Base-by-base conservation (phyloP, 768 basidiomycete species). In the Macrolepiota fuliginosa region DNA sequence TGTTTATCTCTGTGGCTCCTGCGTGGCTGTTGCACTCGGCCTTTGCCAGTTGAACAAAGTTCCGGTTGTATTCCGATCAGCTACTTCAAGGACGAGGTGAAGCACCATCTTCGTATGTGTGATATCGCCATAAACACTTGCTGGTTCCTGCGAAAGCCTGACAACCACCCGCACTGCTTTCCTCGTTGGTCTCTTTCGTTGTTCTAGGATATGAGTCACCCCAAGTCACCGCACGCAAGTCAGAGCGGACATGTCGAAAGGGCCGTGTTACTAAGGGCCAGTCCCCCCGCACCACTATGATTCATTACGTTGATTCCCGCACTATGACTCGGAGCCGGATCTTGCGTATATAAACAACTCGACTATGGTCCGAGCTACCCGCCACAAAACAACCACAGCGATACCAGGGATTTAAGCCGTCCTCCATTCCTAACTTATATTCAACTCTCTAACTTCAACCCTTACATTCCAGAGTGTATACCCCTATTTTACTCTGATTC, bases 241-340 rank as follows among this genome's bases (percentile, higher is more conserved):
- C 47, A 49, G 12, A 12, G 19, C 22, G 12, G 12, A 49, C 47
- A 49, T 27, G 13, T 22, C 24, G 24, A 49, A 12, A 27, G 4
- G 10, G 12, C 19, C n/a, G 47, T 45, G 42, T 49, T 27, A 49
- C 25, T 27, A 49, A 27, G 19, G 13, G 11, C n/a, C 12, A 13
- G 40, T 13, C 40, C 3, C 11, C 12, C 4, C n/a, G n/a, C 13
- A 22, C 9, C 22, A 27, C 19, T 49, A 49, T 24, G 47, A 27
- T 49, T 24, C 47, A 49, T 49, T 49, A 22, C 47, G 22, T 49
- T 22, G 13, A 4, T 49, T 49, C 47, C 22, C 22, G 47, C 25
- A 15, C 25, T 39, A 54, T 54, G 36, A 54, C 53, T 54, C 53
- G 53, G 37, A 54, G 11, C 37, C 17, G 53, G 53, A 54, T 54